Conservation (phyloP, 1,284 basidiomycete species). For the Malassezia equina region DNA sequence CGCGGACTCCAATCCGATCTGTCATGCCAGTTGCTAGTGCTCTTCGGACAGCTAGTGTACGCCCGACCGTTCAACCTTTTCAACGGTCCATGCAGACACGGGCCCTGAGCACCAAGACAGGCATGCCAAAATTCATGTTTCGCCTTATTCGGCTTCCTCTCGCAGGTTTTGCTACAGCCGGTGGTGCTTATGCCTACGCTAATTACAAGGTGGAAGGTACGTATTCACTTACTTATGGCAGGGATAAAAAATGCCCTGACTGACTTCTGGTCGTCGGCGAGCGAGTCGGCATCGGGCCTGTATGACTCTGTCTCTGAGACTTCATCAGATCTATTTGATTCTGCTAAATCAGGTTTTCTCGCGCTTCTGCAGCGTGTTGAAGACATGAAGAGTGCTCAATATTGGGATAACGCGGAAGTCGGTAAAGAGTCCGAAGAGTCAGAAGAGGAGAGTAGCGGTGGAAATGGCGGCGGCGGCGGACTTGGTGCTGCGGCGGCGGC, state of each 20-base stretch:
- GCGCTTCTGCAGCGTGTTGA: constrained; percentile 1
- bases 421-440: constrained; percentile 2
- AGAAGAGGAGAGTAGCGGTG: background rate
- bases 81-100: constrained; percentile 34
- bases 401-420: background rate
- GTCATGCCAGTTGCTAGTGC: background rate
- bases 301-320: constrained; percentile 25
- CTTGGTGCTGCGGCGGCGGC: constrained; percentile 27
- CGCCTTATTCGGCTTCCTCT: constrained; percentile 34
- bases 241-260: background rate
- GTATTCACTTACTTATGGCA: background rate
- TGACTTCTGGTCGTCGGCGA: background rate
- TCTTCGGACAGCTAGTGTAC: background rate
- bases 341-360: background rate
- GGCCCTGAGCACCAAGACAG: constrained; percentile 39
- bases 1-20: background rate
- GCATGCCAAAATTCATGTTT: constrained; percentile 33
- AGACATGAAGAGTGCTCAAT: background rate
- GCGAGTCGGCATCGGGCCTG: constrained; percentile 14
- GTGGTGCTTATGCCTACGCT: constrained; percentile 40
- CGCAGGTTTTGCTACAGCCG: constrained; percentile 33
- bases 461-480: constrained; percentile 1
- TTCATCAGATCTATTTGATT: constrained; percentile 22
- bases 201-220: constrained; percentile 42
- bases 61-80: background rate